Base-by-base conservation (phyloP, 805 yeast genomes). In the Pichia scutulata region DNA sequence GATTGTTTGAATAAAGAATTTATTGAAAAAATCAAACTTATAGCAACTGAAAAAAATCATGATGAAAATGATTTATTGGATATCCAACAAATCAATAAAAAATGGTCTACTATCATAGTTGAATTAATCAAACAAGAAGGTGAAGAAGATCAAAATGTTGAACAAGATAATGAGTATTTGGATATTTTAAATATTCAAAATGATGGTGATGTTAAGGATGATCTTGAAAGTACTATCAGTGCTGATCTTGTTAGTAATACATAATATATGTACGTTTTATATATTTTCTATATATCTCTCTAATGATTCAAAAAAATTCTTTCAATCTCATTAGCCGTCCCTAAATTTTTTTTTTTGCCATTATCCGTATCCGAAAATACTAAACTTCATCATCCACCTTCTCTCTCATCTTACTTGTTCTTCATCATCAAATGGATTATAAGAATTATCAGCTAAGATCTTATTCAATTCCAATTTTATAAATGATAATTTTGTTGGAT, bases 401-500 rank as follows among this genome's bases (percentile, higher is more conserved):
- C 9, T 25, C 13, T 23, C 16, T 23, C 25, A 39, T 19, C 22
- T 42, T n/a, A 22, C 23, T 58, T 68, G 57, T 69, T 48, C 82
- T 49, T 84, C 90, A 16, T 84, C 95, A 24, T 86, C 92, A 54
- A 83, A 65, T 2, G 96, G 93, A 59, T 87, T 84, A 67, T 86
- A 92, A 2, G 92, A 82, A 63, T 92, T 93, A 65, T 86, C 82
- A 2, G 95, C 81, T 23, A 92, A 71, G 53, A 89, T 68, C 53
- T 80, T 69, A 62, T 86, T 88, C 56, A 92, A 74, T 64, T 92
- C 96, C 47, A 68, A 71, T 58, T 89, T 92, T 45, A 92, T 82
- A 60, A 73, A 81, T 23, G 80, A 83, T 2, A 92, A 86, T 67
- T 83, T 86, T 39, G 79, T 77, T 30, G 84, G 84, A 57, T 87